Conservation (phyloP, 1,139 yeast genomes). For the Yamadazyma songkhlaensis region DNA sequence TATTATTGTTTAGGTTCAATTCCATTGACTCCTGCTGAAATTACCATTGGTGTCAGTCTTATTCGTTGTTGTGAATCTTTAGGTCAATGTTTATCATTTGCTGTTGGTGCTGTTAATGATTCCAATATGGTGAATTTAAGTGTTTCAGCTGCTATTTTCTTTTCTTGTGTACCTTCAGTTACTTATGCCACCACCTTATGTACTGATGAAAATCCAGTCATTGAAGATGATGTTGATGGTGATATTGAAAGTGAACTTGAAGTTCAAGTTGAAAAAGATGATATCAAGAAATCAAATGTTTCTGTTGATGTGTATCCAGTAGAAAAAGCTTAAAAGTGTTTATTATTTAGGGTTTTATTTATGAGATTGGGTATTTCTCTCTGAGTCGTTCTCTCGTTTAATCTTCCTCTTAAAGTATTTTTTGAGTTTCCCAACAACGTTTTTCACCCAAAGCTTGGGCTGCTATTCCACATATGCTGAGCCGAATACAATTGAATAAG, state of each 20-base stretch:
- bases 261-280: too few species aligned
- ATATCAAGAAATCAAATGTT: too few species aligned
- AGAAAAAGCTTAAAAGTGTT: too few species aligned
- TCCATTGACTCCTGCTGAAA: conserved; percentile 13
- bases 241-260: not conserved
- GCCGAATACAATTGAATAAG: too few species aligned
- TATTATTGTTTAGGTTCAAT: conserved; percentile 20
- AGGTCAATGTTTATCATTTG: conserved; percentile 17
- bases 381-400: too few species aligned
- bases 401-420: too few species aligned
- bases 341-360: too few species aligned
- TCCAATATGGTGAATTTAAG: conserved; percentile 18
- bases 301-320: too few species aligned
- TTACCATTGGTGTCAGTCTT: conserved; percentile 10
- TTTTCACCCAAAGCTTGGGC: too few species aligned
- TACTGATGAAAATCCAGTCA: not conserved
- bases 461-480: too few species aligned
- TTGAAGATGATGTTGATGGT: not conserved
- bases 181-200: conserved; percentile 11
- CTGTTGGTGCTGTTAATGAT: conserved; percentile 17
- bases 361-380: too few species aligned
- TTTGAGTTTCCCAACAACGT: too few species aligned
- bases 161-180: conserved; percentile 12
- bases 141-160: conserved; percentile 18
- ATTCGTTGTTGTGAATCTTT: conserved; percentile 9